Conservation (phyloP, 2,329 filamentous ascomycete species). For the Diaporthe citriasiana region DNA sequence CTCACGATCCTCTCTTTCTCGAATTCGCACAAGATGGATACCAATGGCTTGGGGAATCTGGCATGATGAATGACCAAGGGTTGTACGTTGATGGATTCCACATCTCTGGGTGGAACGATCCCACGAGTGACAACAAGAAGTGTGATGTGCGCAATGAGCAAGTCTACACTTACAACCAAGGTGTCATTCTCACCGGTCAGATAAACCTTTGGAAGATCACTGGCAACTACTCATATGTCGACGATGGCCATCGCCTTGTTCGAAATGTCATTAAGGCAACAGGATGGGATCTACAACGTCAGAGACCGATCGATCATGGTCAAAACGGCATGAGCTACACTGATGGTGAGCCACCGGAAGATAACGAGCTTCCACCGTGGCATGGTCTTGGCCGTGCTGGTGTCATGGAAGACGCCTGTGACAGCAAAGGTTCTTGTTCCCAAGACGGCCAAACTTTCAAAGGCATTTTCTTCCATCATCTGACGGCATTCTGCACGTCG, state of each 20-base stretch:
- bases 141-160: slow-evolving; percentile 89
- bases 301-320: slow-evolving; percentile 58
- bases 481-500: slow-evolving; percentile 81
- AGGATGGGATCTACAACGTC: slow-evolving; percentile 73
- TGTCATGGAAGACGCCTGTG: slow-evolving; percentile 87
- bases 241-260: slow-evolving; percentile 85
- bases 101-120: slow-evolving; percentile 75
- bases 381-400: slow-evolving; percentile 82
- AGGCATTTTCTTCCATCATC: slow-evolving; percentile 93
- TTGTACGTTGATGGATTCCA: slow-evolving; percentile 93
- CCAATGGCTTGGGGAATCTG: slow-evolving; percentile 81
- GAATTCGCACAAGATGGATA: slow-evolving; percentile 83
- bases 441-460: slow-evolving; percentile 94
- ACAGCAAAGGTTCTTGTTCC: slow-evolving; percentile 79
- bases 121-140: slow-evolving; percentile 73
- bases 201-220: slow-evolving; percentile 86
- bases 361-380: slow-evolving; percentile 68
- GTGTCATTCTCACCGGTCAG: slow-evolving; percentile 86
- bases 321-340: slow-evolving; percentile 39
- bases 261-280: slow-evolving; percentile 82
- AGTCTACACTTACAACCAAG: slow-evolving; percentile 97
- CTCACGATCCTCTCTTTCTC: slow-evolving; percentile 75
- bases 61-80: slow-evolving; percentile 83
- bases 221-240: slow-evolving; percentile 77
- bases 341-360: slow-evolving; percentile 48